Percentiles rank a stretch among this genome's conserved stretches.
These are phyloP conservation scores for Fusarium sp. DNA, from an alignment of 2,329 filamentous ascomycete species.

Conservation along the genomic window DNA sequence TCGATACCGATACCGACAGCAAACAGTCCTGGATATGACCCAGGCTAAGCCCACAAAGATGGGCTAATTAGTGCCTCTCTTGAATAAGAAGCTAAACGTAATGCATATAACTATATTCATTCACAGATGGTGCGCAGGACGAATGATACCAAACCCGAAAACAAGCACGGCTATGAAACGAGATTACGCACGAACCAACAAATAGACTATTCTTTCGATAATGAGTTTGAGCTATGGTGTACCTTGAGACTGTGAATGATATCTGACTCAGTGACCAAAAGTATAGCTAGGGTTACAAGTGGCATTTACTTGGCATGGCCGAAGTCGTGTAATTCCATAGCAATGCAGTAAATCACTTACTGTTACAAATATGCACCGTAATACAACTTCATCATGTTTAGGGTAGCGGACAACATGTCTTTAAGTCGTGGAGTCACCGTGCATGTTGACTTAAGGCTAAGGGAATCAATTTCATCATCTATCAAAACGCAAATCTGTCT, in stretches of 20 bases:
- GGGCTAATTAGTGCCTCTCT: background rate
- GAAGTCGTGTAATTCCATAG: background rate
- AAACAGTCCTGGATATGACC: background rate
- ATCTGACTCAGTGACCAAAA: background rate
- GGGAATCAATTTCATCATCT: conserved; percentile 50
- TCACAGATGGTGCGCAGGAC: conserved; percentile 6
- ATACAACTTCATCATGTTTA: background rate
- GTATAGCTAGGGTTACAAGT: background rate
- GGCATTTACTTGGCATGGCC: background rate
- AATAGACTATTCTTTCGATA: conserved; percentile 32
- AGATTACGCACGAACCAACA: conserved; percentile 26
- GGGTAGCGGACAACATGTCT: too few species aligned
- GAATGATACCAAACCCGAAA: conserved; percentile 40
- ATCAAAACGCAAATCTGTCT: conserved; percentile 44
- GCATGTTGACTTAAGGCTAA: conserved; percentile 21
- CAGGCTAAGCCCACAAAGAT: background rate
- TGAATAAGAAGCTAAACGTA: conserved; percentile 12
- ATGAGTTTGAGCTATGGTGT: background rate
- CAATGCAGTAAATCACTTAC: background rate
- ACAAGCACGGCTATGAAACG: conserved; percentile 35
- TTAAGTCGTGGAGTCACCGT: background rate
- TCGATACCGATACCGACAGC: background rate
- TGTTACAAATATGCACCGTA: too few species aligned
- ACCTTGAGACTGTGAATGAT: background rate
- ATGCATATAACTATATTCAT: conserved; percentile 14